Base-by-base conservation (phyloP, 2,329 filamentous ascomycete genomes). In the Fusarium sp. region DNA sequence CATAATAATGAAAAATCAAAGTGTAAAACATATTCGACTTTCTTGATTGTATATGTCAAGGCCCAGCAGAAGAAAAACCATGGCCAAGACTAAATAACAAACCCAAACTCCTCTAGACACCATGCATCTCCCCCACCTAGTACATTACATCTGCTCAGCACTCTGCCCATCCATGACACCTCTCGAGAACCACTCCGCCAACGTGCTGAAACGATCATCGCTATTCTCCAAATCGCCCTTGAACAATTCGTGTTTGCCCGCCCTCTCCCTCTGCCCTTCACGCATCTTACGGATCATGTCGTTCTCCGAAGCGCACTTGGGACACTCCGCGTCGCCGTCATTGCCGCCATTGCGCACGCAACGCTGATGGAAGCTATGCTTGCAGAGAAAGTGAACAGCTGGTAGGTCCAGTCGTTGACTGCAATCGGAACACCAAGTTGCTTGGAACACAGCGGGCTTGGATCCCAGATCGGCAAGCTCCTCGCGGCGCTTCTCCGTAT, bases 361-460 rank as follows among this genome's bases (percentile, higher is more conserved):
- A 45, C 92, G 86, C 80, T 97, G 93, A 77, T 99, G 96, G 83
- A 97, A 99, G 63, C 91, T 94, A 78, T 99, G 96, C 78, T 97
- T 97, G 82, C 96, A 99, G 67, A 99, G 80, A 78, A 99, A 99
- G 77, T 99, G 96, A 47, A 99, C 94, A 0, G 90, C 92, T 0
- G 96, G 96, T 14, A 98, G 83, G 69, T 97, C 94, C 19, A 98
- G 84, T 25, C 88, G 85, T 37, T 89, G 87, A 17, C 88, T 89
- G 77, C 96, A 99, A 51, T 92, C 90, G 27, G 91, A 90, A 77
- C 96, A 99, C 51, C 96, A 88, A 33, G 94, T 94, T 1, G 94
- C 90, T 77, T 96, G 93, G 83, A 99, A 98, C 1, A 96, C 92
- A 20, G 90, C 89, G 0, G 96, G 94, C 75, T 96, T 95, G 10